Evolutionary conservation across 805 yeast genomes (phyloP), one percentile per base, ranked within the genome.

Genomic region (Ogataea sp.): DNA sequence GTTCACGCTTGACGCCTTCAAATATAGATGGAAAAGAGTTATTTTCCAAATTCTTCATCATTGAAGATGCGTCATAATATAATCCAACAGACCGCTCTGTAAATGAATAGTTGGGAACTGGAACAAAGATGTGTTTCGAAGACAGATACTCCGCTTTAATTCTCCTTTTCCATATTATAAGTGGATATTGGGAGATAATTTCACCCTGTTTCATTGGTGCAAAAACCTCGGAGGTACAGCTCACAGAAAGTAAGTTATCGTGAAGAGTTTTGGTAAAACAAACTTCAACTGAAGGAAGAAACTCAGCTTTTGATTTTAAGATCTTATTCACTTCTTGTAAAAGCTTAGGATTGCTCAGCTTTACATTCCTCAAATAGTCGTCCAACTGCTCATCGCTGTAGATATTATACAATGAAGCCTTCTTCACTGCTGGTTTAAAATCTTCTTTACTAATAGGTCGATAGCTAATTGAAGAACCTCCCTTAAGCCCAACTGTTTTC

Each of bases 161-260:
- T 15, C 59, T 59, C 32, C 89, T 58, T 36, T 67, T 62, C 73
- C 83, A 80, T 35, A 59, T 55, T 2, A 80, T 66, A 3, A 69
- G 39, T 0, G 82, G 82, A 2, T 39, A 14, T 56, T 53, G 20
- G 52, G 32, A 45, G 41, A 20, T 43, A 51, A 24, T 47, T 54
- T 38, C 57, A 45, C 40, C 7, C 50, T 17, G 38, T 4, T 28
- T 33, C 15, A 51, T 43, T 8, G 53, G 48, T 0, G 36, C 21
- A 5, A 48, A 25, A n/a, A 30, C 4, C 3, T 14, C 6, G 6
- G 6, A 14, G 21, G 7, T 6, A 6, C 6, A 8, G 5, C 20
- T 13, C 6, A 5, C 32, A 9, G 14, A 18, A 9, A 13, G 16
- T 6, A 20, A n/a, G 11, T 32, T 20, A 6, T 42, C 25, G 23